Base-by-base conservation (phyloP, 805 yeast species). In the Candida succiphila region DNA sequence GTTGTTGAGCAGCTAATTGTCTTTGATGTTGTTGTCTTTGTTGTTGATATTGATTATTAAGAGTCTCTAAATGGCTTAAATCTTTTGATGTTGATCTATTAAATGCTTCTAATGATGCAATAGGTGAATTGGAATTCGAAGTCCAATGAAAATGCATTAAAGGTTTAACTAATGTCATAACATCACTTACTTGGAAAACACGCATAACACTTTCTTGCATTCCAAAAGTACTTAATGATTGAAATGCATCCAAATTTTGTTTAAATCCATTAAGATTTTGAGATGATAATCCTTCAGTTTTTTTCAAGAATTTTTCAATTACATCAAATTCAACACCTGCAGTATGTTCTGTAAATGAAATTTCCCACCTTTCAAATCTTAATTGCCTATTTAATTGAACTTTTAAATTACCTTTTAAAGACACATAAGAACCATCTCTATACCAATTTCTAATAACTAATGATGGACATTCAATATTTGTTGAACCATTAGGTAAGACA, bases 121-220 rank as follows among this genome's bases (percentile, higher is more conserved):
- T 53, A 3, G 69, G 62, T 18, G 71, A 63, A 22, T 61, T 60
- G 6, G 65, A 54, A 36, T 61, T 58, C 8, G 82, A 68, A 43
- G 65, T 73, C 9, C 65, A 60, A 34, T 48, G 54, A 32, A 48
- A 52, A 25, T 49, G 47, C 75, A 83, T 75, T 35, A 86, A 57
- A 5, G 81, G 75, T 35, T 71, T 68, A 41, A 85, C 63, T 39
- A 74, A 72, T 1, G 86, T 66, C 85, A 86, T 80, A 8, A 79
- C 78, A 52, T 84, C 92, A 27, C 86, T 70, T 4, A 82, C 72
- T 52, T 83, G 89, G 58, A 85, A 56, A 17, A 78, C 65, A 38
- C 89, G 60, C 73, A 83, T 69, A 6, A 83, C 75, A 26, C 68
- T 67, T 33, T 71, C 76, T 35, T 74, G 76, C 5, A 81, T 54